Evolutionary conservation across 2,329 filamentous ascomycete genomes (phyloP).

Genomic region (Colletotrichum camelliae): DNA sequence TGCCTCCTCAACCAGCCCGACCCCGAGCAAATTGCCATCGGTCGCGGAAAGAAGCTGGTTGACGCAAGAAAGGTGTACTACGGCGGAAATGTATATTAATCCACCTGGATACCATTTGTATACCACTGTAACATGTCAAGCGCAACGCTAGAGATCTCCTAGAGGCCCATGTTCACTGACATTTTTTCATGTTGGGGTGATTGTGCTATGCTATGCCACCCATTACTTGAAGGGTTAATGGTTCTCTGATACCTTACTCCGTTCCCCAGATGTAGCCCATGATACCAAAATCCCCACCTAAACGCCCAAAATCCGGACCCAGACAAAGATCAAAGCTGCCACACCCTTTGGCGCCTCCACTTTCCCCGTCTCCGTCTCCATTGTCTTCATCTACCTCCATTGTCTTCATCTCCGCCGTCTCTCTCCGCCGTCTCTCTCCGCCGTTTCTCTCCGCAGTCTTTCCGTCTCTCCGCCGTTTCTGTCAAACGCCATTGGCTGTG

Average conservation of each 20-base stretch:
- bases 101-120: slow-evolving; percentile 16
- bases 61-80: slow-evolving; percentile 98
- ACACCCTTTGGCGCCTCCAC: background rate
- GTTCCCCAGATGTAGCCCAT: background rate
- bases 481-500: slow-evolving; percentile 36
- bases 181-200: background rate
- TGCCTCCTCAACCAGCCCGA: slow-evolving; percentile 83
- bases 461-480: background rate
- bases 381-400: background rate
- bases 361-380: background rate
- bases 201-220: background rate
- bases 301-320: background rate
- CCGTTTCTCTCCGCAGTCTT: background rate
- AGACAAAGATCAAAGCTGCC: background rate
- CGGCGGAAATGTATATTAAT: slow-evolving; percentile 72
- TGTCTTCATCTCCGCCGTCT: background rate
- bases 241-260: background rate
- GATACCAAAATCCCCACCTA: background rate
- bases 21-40: slow-evolving; percentile 88
- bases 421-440: background rate
- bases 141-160: slow-evolving; percentile 10
- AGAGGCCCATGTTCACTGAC: background rate
- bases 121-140: slow-evolving; percentile 14
- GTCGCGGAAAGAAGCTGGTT: slow-evolving; percentile 91
- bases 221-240: background rate